Evolutionary conservation across 345 rosid genomes (phyloP).

Genomic region (Theobroma cacao): DNA sequence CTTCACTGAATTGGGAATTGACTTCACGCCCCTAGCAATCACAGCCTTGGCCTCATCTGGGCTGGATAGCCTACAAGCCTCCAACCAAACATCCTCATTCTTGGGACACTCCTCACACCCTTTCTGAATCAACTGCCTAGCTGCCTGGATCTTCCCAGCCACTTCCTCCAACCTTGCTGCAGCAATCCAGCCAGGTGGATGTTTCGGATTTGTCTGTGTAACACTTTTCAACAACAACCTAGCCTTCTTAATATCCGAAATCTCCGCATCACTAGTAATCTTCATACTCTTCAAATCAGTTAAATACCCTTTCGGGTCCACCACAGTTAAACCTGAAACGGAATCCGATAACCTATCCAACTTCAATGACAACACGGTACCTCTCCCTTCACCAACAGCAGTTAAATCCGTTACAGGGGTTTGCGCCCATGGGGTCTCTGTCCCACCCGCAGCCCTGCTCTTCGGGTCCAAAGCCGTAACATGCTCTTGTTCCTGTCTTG

Average conservation of each 20-base stretch:
- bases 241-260: slow-evolving; percentile 90
- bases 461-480: slow-evolving; percentile 94
- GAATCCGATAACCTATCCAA: slow-evolving; percentile 89
- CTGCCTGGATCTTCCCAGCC: slow-evolving; percentile 85
- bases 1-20: slow-evolving; percentile 89
- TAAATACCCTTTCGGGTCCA: slow-evolving; percentile 89
- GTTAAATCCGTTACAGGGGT: slow-evolving; percentile 89
- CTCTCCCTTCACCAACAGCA: slow-evolving; percentile 96
- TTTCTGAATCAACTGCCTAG: slow-evolving; percentile 73
- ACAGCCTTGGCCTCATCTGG: slow-evolving; percentile 92
- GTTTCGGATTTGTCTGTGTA: slow-evolving; percentile 81
- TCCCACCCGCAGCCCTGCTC: slow-evolving; percentile 74
- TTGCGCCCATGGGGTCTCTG: slow-evolving; percentile 87
- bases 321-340: slow-evolving; percentile 81
- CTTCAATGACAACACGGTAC: slow-evolving; percentile 85
- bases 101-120: slow-evolving; percentile 95
- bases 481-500: slow-evolving; percentile 89
- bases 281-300: slow-evolving; percentile 94
- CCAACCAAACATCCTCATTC: slow-evolving; percentile 91
- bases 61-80: slow-evolving; percentile 82
- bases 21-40: slow-evolving; percentile 79
- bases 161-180: slow-evolving; percentile 96
- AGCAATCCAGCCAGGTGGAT: slow-evolving; percentile 96
- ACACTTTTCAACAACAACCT: slow-evolving; percentile 86
- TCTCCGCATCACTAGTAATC: slow-evolving; percentile 93